phyloP scores from a whole-genome alignment of 1,284 basidiomycete species.

The Cutaneotrichosporon dermatis region DNA sequence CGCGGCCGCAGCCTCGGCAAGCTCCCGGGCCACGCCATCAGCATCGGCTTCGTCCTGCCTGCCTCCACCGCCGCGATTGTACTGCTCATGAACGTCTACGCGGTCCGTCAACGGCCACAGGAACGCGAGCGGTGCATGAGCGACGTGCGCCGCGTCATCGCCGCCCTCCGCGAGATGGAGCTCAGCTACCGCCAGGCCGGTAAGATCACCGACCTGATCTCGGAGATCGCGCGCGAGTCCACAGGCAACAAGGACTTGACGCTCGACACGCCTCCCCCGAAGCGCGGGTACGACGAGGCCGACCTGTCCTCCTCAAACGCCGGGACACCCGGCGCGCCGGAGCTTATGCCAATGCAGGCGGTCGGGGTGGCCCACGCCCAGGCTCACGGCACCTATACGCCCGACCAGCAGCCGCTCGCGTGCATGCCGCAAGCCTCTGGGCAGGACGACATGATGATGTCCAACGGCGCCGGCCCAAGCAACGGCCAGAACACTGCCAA shows the following conservation, averaged over 20 bases:
- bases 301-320: neutral
- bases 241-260: slow-evolving; percentile 12
- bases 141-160: slow-evolving; percentile 67
- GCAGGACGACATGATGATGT: neutral
- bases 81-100: slow-evolving; percentile 68
- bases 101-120: slow-evolving; percentile 57
- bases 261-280: slow-evolving; percentile 1
- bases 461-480: no score
- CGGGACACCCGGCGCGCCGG: slow-evolving; percentile 14
- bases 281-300: slow-evolving; percentile 13
- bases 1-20: slow-evolving; percentile 32
- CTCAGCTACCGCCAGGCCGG: slow-evolving; percentile 51
- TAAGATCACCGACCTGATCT: slow-evolving; percentile 40
- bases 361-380: slow-evolving; percentile 6
- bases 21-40: slow-evolving; percentile 50
- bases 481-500: no score
- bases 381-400: neutral
- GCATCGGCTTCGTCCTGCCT: slow-evolving; percentile 39
- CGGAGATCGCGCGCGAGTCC: slow-evolving; percentile 22
- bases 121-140: slow-evolving; percentile 62
- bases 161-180: slow-evolving; percentile 57
- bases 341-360: slow-evolving; percentile 3
- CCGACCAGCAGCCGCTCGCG: slow-evolving; percentile 1
- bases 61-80: slow-evolving; percentile 65
- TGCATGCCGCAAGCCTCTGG: neutral